phyloP scores from a whole-genome alignment of 225 moss, liverwort and hornwort genomes.

The Rhytidiadelphus loreus region DNA sequence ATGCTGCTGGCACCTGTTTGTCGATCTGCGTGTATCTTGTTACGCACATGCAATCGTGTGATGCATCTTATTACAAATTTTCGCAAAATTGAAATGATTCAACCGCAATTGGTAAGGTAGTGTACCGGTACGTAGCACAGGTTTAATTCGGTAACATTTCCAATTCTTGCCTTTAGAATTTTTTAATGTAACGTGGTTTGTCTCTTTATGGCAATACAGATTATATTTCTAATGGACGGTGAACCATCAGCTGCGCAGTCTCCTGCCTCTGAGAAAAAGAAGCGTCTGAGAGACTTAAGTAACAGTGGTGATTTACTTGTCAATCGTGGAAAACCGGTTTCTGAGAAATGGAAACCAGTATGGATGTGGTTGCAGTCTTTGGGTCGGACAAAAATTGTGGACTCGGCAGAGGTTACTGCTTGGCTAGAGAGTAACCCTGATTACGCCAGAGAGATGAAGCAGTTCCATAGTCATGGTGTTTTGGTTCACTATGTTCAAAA shows the following conservation, averaged over 20 bases:
- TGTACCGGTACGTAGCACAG: neutral
- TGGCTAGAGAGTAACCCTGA: slow-evolving; percentile 62
- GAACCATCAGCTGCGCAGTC: slow-evolving; percentile 9
- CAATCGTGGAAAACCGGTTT: slow-evolving; percentile 68
- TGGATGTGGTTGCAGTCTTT: slow-evolving; percentile 74
- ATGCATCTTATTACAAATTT: neutral
- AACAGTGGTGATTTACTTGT: neutral
- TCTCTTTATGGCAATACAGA: neutral
- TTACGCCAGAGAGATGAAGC: slow-evolving; percentile 33
- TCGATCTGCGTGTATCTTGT: neutral
- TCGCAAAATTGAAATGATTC: neutral
- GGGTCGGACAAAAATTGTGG: slow-evolving; percentile 56
- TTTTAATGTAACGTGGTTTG: neutral
- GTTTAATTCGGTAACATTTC: neutral
- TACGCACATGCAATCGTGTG: neutral
- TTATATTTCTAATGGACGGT: slow-evolving; percentile 12
- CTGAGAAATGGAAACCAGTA: slow-evolving; percentile 85
- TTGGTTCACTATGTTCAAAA: slow-evolving; percentile 86
- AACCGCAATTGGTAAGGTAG: neutral
- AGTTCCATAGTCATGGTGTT: slow-evolving; percentile 58
- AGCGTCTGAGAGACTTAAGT: slow-evolving; percentile 17
- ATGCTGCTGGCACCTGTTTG: neutral
- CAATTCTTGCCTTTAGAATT: neutral
- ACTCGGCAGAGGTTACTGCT: slow-evolving; percentile 50
- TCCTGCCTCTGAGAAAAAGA: slow-evolving; percentile 14